Evolutionary conservation across 768 basidiomycete species (phyloP).

Genomic region (Termitomyces sp.): DNA sequence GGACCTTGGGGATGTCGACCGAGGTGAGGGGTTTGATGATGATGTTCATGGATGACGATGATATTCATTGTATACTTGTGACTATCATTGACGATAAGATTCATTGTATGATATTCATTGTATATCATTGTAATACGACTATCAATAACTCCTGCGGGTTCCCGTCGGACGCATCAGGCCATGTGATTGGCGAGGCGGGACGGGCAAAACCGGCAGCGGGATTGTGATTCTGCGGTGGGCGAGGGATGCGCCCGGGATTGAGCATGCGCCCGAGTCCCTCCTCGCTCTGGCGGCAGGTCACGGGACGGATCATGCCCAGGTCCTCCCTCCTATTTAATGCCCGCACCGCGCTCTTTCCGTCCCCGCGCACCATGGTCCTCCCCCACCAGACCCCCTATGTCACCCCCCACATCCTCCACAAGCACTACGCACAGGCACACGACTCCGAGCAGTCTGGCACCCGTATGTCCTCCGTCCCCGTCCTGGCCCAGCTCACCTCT

Average conservation of each 20-base stretch:
- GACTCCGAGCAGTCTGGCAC: constrained; percentile 61
- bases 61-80: too few relatives aligned
- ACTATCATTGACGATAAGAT: too few relatives aligned
- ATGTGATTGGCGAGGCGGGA: constrained; percentile 12
- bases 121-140: too few relatives aligned
- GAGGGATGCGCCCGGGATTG: constrained; percentile 27
- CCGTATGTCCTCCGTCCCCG: constrained; percentile 39
- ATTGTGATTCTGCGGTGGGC: neutral
- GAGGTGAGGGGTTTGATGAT: constrained; percentile 32
- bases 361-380: constrained; percentile 53
- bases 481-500: constrained; percentile 4
- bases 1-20: constrained; percentile 31
- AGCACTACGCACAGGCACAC: constrained; percentile 73
- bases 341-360: constrained; percentile 18
- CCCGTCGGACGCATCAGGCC: constrained; percentile 17
- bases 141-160: neutral
- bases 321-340: constrained; percentile 19
- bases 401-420: constrained; percentile 87
- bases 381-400: constrained; percentile 79
- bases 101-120: too few relatives aligned
- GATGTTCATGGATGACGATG: constrained; percentile 10
- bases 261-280: constrained; percentile 6
- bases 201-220: constrained; percentile 28
- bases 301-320: constrained; percentile 22
- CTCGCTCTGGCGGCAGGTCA: constrained; percentile 20